Percentiles rank a stretch among this genome's conserved stretches.
phyloP scores from a whole-genome alignment of 208 protist genomes.

The Plasmodiophora brassicae region DNA sequence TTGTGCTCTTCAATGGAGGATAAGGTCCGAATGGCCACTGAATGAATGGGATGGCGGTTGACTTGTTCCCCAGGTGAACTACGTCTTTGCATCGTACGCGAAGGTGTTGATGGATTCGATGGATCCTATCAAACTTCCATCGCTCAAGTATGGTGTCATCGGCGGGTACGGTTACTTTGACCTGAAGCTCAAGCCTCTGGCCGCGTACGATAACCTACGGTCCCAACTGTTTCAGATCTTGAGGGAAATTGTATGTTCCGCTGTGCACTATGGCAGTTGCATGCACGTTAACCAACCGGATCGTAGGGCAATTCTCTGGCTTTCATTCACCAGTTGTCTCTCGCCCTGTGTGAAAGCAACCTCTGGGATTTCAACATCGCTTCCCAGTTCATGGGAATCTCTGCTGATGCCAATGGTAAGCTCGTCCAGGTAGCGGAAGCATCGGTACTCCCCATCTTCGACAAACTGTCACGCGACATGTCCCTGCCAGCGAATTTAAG shows the following conservation, averaged over 20 bases:
- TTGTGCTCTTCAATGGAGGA: not conserved
- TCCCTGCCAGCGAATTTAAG: no score
- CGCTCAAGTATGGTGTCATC: constrained; percentile 14
- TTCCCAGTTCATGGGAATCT: not conserved
- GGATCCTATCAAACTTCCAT: constrained; percentile 23
- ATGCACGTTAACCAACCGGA: not conserved
- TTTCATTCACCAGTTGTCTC: constrained; percentile 26
- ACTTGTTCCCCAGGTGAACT: not conserved
- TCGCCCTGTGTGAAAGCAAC: not conserved
- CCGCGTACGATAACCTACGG: not conserved
- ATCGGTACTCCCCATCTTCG: no score
- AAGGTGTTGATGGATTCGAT: constrained; percentile 19
- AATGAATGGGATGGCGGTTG: not conserved
- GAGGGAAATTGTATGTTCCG: not conserved
- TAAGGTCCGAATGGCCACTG: not conserved
- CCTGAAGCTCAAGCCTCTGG: constrained; percentile 1
- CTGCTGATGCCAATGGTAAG: not conserved
- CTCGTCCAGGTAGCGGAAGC: no score
- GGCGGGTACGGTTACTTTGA: constrained; percentile 16
- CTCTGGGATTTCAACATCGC: not conserved
- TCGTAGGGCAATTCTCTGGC: constrained; percentile 8
- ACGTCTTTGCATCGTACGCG: constrained; percentile 22
- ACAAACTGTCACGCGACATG: no score
- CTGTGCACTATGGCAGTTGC: not conserved
- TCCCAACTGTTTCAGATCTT: not conserved